Evolutionary conservation across 116 monocot genomes (phyloP).

Genomic region (Cymodocea nodosa): DNA sequence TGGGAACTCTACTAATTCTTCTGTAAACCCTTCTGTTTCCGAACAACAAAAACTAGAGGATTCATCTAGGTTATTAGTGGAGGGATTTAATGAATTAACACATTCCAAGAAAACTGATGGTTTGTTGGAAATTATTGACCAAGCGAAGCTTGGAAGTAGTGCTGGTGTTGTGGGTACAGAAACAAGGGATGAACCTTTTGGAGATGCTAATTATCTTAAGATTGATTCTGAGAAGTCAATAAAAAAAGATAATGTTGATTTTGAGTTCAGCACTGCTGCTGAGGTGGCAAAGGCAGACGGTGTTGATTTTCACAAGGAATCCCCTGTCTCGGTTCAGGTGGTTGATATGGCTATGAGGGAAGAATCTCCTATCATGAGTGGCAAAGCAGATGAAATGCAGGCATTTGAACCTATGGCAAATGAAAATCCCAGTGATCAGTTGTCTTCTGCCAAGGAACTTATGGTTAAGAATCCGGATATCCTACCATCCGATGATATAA

Average conservation of each 20-base stretch:
- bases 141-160: slow-evolving; percentile 22
- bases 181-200: slow-evolving; percentile 4
- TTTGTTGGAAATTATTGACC: slow-evolving; percentile 27
- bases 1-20: neutral
- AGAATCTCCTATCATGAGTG: neutral
- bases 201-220: slow-evolving; percentile 3
- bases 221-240: slow-evolving; percentile 2
- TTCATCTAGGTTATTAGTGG: slow-evolving; percentile 7
- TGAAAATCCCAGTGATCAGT: neutral
- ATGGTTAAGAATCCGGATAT: neutral
- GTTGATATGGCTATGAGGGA: neutral
- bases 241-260: neutral
- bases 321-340: neutral
- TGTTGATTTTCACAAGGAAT: slow-evolving; percentile 2
- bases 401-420: slow-evolving; percentile 1
- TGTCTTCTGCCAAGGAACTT: neutral
- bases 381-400: slow-evolving; percentile 5
- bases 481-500: neutral
- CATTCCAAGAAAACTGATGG: slow-evolving; percentile 28
- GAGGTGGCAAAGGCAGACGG: neutral
- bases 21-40: slow-evolving; percentile 11
- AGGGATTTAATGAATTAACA: slow-evolving; percentile 8
- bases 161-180: neutral
- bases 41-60: slow-evolving; percentile 3
- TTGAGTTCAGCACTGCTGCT: neutral